Evolutionary conservation across 164 flowering plant genomes (phyloP).

Genomic region (Vitis vinifera): ASM3070453v1 NC_081810.1:7918501-7919000

Average conservation of each 20-base stretch:
- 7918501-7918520: background rate
- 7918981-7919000: too few species aligned
- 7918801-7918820: slow-evolving; percentile 65
- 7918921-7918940: too few species aligned
- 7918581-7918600: background rate
- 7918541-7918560: background rate
- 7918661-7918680: slow-evolving; percentile 33
- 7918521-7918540: too few species aligned
- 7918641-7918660: too few species aligned
- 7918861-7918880: slow-evolving; percentile 22
- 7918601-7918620: background rate
- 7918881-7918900: too few species aligned
- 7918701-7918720: slow-evolving; percentile 87
- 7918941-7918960: too few species aligned
- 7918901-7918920: too few species aligned
- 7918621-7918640: too few species aligned
- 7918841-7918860: slow-evolving; percentile 80
- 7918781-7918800: slow-evolving; percentile 85
- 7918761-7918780: slow-evolving; percentile 80
- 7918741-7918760: slow-evolving; percentile 71
- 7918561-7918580: background rate
- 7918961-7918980: too few species aligned
- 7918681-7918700: slow-evolving; percentile 69
- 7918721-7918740: slow-evolving; percentile 57
- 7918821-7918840: slow-evolving; percentile 72